Base-by-base conservation (phyloP, 148 eudicot genomes). In the Gaultheria prostrata region DNA sequence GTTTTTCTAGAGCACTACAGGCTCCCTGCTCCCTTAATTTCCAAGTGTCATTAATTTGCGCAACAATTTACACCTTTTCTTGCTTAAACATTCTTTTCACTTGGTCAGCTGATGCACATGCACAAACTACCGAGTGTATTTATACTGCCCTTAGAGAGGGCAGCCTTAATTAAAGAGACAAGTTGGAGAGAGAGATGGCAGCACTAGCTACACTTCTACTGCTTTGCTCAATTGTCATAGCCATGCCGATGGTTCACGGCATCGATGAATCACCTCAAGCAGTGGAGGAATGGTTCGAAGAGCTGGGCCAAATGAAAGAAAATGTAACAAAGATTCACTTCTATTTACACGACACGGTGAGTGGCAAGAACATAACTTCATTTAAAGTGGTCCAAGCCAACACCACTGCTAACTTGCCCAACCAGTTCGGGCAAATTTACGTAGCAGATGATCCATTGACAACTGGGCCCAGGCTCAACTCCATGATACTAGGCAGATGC, bases 251-350 rank as follows among this genome's bases (percentile, higher is more conserved):
- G 65, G 77, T 57, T 50, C 76, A 81, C 21, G 57, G 87, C 53
- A 2, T 63, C 0, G 81, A 30, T 11, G 46, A 80, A 73, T 61
- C 45, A 20, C 84, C 87, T 1, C 20, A 53, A 30, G 46, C 80
- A 8, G 84, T 85, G 12, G 76, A 59, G 10, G 39, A 65, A 43
- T 85, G 91, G 91, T 88, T 85, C 87, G 17, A 69, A 81, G 70
- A 80, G 61, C 30, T 82, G 1, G 43, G 20, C 14, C 7, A 14
- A 28, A 1, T 35, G 82, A 70, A 81, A 2, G 84, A 87, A 48
- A 80, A 73, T 4, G 63, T 73, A 33, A 89, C 92, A 7, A 72
- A 86, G 48, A 84, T 91, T 39, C 92, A 87, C 13, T 86, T 91
- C 83, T 91, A 81, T 32, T 81, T 82, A 70, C 87, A 86, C 35